phyloP scores from a whole-genome alignment of 306 rosid genomes.

The Corylus avellana region DNA sequence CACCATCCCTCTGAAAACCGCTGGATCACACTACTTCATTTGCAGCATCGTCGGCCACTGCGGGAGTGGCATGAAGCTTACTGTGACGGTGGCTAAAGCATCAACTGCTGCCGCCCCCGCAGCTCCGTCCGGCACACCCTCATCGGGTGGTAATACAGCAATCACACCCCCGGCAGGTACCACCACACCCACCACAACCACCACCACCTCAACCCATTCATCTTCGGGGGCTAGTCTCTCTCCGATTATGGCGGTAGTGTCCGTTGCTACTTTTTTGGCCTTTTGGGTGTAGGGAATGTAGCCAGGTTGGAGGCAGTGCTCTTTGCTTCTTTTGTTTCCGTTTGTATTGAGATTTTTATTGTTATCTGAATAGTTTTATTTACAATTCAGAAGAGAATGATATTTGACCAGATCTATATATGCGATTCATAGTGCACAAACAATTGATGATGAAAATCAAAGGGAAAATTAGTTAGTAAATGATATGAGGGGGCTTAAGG shows the following conservation, averaged over 20 bases:
- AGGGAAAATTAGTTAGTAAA: too few relatives aligned
- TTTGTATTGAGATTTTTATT: neutral
- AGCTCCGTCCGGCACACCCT: slow-evolving; percentile 31
- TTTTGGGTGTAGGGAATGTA: neutral
- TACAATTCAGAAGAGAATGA: neutral
- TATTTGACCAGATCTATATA: neutral
- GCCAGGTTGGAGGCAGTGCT: slow-evolving; percentile 97
- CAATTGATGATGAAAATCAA: neutral
- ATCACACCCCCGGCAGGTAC: slow-evolving; percentile 20
- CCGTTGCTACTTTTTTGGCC: slow-evolving; percentile 37
- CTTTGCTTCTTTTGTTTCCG: slow-evolving; percentile 14
- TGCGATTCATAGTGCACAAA: neutral
- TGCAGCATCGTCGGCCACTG: slow-evolving; percentile 70
- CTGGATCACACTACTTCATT: slow-evolving; percentile 77
- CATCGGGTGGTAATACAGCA: slow-evolving; percentile 22
- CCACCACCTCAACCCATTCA: slow-evolving; percentile 31
- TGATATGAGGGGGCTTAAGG: too few relatives aligned
- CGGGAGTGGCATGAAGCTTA: slow-evolving; percentile 79
- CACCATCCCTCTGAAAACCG: slow-evolving; percentile 59
- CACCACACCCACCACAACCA: slow-evolving; percentile 36
- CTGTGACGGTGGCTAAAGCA: slow-evolving; percentile 54
- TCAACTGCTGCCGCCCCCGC: slow-evolving; percentile 34
- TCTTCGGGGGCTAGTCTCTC: slow-evolving; percentile 43
- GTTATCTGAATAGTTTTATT: neutral
- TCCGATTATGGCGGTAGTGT: slow-evolving; percentile 24